Conservation (phyloP, 2,329 filamentous ascomycete genomes). For the Colletotrichum plurivorum region DNA sequence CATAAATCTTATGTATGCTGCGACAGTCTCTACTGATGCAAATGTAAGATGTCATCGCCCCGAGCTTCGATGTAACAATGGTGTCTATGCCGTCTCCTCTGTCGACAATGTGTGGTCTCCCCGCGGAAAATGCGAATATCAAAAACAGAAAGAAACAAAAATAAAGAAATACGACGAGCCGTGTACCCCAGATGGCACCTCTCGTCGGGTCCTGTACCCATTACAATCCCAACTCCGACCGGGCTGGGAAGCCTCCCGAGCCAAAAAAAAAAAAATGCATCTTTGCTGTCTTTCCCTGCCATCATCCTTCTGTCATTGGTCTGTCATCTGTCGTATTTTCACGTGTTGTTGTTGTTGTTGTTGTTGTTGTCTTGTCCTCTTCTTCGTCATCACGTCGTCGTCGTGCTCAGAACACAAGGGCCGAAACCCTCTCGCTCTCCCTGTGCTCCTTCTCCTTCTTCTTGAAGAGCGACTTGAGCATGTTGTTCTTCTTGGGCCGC, state of each 20-base stretch:
- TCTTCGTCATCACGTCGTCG: constrained; percentile 2
- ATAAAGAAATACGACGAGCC: background rate
- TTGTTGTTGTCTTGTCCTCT: background rate
- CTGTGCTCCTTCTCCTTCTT: constrained; percentile 63
- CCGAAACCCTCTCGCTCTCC: constrained; percentile 43
- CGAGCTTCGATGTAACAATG: constrained; percentile 18
- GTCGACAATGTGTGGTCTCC: background rate
- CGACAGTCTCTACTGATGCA: constrained; percentile 12
- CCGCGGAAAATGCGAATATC: constrained; percentile 3
- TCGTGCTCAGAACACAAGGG: constrained; percentile 34
- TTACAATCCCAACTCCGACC: constrained; percentile 39
- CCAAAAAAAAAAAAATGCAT: constrained; percentile 29
- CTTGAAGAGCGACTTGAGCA: constrained; percentile 73
- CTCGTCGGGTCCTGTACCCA: constrained; percentile 9
- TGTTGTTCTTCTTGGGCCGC: constrained; percentile 66
- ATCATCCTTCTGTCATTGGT: background rate
- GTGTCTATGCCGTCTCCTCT: background rate
- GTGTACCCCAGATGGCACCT: background rate
- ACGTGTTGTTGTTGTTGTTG: background rate
- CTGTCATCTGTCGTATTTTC: too few relatives aligned
- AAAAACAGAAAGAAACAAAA: constrained; percentile 2
- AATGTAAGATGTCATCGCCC: constrained; percentile 2
- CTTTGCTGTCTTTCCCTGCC: constrained; percentile 21
- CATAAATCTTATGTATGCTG: constrained; percentile 6
- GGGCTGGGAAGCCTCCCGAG: constrained; percentile 34